Evolutionary conservation across 2,329 filamentous ascomycete species (phyloP), one percentile per base, ranked within the genome.

Genomic region (Kalmusia sp.): DNA sequence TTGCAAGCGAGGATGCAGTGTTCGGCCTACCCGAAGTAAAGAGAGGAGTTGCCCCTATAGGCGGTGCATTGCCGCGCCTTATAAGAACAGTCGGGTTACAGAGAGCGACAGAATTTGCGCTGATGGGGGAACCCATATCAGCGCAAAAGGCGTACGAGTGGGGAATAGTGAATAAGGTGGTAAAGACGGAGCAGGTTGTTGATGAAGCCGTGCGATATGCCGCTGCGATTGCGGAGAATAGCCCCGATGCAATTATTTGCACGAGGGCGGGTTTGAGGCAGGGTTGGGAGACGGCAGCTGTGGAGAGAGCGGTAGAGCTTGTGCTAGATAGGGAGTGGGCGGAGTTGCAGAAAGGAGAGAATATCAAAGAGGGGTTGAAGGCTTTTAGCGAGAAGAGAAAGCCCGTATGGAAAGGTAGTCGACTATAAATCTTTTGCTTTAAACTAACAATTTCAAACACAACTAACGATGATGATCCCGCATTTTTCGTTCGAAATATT

Each of bases 1-100:
- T 69, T 33, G 66, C 66, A 21, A 44, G 57, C 6, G 55, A 61
- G 30, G 49, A 52, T 14, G 67, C 67, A 2, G 50, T 54, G 5
- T 67, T 70, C 51, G 59, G 56, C 1, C 51, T 70, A 37, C 67
- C 67, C 2, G 67, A 69, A 40, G 67, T 65, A 19, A 68, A 66
- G 52, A 50, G 67, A 24, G 67, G 67, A 0, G 55, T 69, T 28
- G 44, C 60, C 9, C 56, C 65, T 5, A 59, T 68, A 22, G 66
- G 55, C 8, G 67, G 67, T 21, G 61, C 55, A 3, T 40, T 70
- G 35, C 66, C 67, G 28, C 52, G 67, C 14, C 47, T 70, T 4
- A 63, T 68, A 24, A 50, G 67, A 21, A 67, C 59, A 9, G 43
- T 68, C 8, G 67, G 67, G 12, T 38, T 63, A 35, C 67, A 70